phyloP scores from a whole-genome alignment of 164 flowering plant genomes.

The Warburgia ugandensis region DNA sequence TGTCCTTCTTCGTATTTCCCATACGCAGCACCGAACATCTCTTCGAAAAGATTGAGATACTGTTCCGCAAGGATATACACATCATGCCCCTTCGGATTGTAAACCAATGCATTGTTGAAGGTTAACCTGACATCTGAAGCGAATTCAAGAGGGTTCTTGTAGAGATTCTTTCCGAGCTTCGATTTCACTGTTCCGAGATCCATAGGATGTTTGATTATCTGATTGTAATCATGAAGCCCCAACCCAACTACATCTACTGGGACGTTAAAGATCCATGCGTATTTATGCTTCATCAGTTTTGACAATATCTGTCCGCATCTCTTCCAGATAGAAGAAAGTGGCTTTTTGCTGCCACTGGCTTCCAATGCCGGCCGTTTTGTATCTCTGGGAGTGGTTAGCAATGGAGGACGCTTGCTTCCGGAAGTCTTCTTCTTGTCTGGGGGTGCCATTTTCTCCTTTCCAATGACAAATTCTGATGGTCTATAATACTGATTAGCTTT shows the following conservation, averaged over 20 bases:
- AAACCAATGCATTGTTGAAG: conserved; percentile 65
- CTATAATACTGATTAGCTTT: conserved; percentile 12
- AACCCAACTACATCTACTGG: conserved; percentile 66
- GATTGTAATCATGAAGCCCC: conserved; percentile 67
- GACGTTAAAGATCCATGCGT: conserved; percentile 45
- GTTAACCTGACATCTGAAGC: conserved; percentile 72
- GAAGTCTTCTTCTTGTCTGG: conserved; percentile 25
- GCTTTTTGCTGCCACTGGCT: background rate
- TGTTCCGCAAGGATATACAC: conserved; percentile 50
- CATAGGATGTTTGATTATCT: conserved; percentile 71
- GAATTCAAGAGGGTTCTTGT: conserved; percentile 48
- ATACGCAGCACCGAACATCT: conserved; percentile 20
- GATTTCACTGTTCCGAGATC: conserved; percentile 81
- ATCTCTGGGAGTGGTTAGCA: conserved; percentile 7
- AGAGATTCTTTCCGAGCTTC: conserved; percentile 37
- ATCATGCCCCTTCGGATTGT: conserved; percentile 74
- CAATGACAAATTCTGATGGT: conserved; percentile 7
- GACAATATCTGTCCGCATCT: conserved; percentile 44
- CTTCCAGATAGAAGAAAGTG: conserved; percentile 27
- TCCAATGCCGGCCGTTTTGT: conserved; percentile 27
- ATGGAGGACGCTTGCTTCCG: conserved; percentile 32
- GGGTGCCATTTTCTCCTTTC: conserved; percentile 13
- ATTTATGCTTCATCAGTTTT: conserved; percentile 65
- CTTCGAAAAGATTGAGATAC: conserved; percentile 22
- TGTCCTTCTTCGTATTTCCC: conserved; percentile 12